Base-by-base conservation (phyloP, 23 red algal species). In the Cyanidium caldarium region DNA sequence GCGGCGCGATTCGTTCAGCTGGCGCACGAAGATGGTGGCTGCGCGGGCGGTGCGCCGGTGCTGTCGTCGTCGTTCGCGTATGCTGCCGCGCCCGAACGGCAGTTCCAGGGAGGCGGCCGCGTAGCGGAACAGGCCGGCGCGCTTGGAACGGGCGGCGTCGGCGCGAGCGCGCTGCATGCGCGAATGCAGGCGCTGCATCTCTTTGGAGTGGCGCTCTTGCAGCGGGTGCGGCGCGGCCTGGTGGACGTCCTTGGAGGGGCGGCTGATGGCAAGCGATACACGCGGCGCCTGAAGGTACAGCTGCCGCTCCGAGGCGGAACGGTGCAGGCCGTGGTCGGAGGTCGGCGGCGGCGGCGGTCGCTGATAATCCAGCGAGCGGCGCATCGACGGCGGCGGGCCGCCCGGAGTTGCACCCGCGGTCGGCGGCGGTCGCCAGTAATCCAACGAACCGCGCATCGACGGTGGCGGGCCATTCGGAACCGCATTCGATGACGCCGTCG, bases 1-100 rank as follows among this genome's bases (percentile, higher is more conserved):
- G 23, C 51, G 51, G 7, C 51, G 51, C 31, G 51, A 61, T 28
- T 61, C 51, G 23, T 61, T 61, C 51, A 61, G 23, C 51, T 61
- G 51, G 51, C 31, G 51, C 51, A 61, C n/a, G 31, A 61, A 61
- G 10, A 61, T 28, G 5, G 51, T 25, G 7, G 51, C 31, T 12
- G 51, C 51, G 7, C 10, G 10, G 7, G 51, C 7, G 12, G 12
- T 44, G 40, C 40, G 40, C n/a, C n/a, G n/a, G n/a, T n/a, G n/a
- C n/a, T n/a, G 51, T 61, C 23, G 13, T 61, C 51, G 51, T 28
- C 51, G 51, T 28, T 61, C n/a, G 51, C 19, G 51, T 16, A 61
- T 61, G 23, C 51, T 61, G 13, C n/a, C 7, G 10, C 51, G 51
- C 23, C 21, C 51, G 21, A 61, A 7, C 19, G n/a, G n/a, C n/a